These are phyloP conservation scores for Somion occarium DNA, from an alignment of 1,284 basidiomycete genomes.

Conservation along the genomic window DNA sequence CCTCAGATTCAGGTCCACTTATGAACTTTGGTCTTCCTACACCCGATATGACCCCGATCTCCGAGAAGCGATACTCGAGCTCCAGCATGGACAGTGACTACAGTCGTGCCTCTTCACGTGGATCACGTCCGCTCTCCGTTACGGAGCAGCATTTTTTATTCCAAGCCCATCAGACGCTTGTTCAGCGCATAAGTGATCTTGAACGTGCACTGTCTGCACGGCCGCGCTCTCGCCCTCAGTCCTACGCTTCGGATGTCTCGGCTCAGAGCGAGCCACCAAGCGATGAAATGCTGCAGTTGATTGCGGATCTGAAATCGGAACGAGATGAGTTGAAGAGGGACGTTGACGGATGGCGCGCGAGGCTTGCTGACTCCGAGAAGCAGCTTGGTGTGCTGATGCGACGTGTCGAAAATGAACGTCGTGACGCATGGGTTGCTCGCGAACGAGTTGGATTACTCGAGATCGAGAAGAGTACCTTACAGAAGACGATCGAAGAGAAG, in stretches of 20 bases:
- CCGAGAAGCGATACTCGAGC: constrained; percentile 23
- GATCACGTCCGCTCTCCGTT: constrained; percentile 46
- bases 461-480: constrained; percentile 53
- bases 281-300: constrained; percentile 69
- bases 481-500: constrained; percentile 42
- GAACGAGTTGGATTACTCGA: constrained; percentile 60
- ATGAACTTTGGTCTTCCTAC: constrained; percentile 49
- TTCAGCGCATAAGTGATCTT: constrained; percentile 73
- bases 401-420: constrained; percentile 64
- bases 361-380: constrained; percentile 64
- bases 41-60: constrained; percentile 67
- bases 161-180: constrained; percentile 73
- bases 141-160: constrained; percentile 80
- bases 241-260: constrained; percentile 42
- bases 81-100: constrained; percentile 27
- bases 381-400: constrained; percentile 53
- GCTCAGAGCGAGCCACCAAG: constrained; percentile 34
- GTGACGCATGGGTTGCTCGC: constrained; percentile 71
- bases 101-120: constrained; percentile 16
- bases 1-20: constrained; percentile 34
- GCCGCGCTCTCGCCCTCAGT: constrained; percentile 48
- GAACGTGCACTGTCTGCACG: constrained; percentile 60
- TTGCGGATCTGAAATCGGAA: constrained; percentile 73
- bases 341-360: constrained; percentile 68
- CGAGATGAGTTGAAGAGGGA: constrained; percentile 75